Conservation (phyloP, 2,329 filamentous ascomycete genomes). For the Aspergillus versicolor region DNA sequence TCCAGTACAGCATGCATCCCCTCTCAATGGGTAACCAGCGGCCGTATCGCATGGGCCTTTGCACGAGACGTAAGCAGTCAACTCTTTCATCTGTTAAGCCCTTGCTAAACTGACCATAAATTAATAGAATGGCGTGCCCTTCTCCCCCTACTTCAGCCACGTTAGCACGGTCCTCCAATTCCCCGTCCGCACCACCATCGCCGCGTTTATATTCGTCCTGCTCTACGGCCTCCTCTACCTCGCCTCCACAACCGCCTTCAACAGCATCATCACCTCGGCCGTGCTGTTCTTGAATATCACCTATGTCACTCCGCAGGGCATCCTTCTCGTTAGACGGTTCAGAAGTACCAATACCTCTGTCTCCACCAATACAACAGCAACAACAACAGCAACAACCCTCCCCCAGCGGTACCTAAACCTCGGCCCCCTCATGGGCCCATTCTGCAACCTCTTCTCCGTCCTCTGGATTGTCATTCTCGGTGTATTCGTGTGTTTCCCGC, state of each 20-base stretch:
- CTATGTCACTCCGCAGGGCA: constrained; percentile 45
- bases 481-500: constrained; percentile 49
- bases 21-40: constrained; percentile 9
- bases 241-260: constrained; percentile 41
- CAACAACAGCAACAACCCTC: neutral
- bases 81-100: too few species aligned
- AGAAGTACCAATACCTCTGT: too few species aligned
- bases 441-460: constrained; percentile 43
- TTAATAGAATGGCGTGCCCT: constrained; percentile 16
- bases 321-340: constrained; percentile 31
- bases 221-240: constrained; percentile 38
- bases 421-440: constrained; percentile 31
- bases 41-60: constrained; percentile 15
- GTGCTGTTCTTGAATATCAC: constrained; percentile 38
- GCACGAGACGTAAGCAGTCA: constrained; percentile 1
- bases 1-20: neutral
- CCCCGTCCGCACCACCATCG: constrained; percentile 45
- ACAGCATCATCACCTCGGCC: constrained; percentile 40
- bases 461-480: constrained; percentile 47
- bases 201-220: constrained; percentile 45
- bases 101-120: neutral
- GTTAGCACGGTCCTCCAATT: constrained; percentile 11
- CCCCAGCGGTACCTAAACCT: constrained; percentile 29
- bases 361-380: too few species aligned
- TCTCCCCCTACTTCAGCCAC: constrained; percentile 17